Percentiles rank a stretch among this genome's conserved stretches.
phyloP scores from a whole-genome alignment of 2,329 filamentous ascomycete species.

The Phaeosphaeria sp. region DNA sequence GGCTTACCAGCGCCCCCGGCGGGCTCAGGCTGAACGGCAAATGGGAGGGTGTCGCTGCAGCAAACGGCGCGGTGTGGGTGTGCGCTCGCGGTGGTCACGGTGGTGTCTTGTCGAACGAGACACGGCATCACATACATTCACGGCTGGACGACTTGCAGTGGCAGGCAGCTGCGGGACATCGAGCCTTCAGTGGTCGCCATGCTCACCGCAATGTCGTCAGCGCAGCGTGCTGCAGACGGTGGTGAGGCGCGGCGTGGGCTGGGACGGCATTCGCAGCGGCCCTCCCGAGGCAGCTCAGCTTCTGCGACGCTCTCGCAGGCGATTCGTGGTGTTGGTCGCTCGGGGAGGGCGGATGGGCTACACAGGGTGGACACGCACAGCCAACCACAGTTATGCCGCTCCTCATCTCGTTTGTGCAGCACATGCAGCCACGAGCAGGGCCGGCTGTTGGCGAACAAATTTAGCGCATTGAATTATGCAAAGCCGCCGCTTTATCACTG shows the following conservation, averaged over 20 bases:
- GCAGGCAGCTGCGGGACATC: not conserved
- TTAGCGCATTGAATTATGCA: slow-evolving; percentile 48
- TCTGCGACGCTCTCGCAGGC: not conserved
- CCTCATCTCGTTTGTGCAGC: slow-evolving; percentile 44
- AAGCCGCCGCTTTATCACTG: slow-evolving; percentile 43
- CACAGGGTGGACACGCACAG: slow-evolving; percentile 26
- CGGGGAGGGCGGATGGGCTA: slow-evolving; percentile 28
- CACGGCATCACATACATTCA: slow-evolving; percentile 15
- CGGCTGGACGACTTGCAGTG: not conserved
- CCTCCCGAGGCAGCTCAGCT: slow-evolving; percentile 18
- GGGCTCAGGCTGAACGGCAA: slow-evolving; percentile 32
- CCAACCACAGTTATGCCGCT: slow-evolving; percentile 26
- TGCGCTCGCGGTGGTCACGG: not conserved
- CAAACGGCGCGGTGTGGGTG: slow-evolving; percentile 15
- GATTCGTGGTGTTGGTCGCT: slow-evolving; percentile 13
- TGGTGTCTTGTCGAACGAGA: slow-evolving; percentile 30
- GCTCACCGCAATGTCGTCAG: not conserved
- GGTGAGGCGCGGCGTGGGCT: not conserved
- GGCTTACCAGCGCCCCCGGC: slow-evolving; percentile 33
- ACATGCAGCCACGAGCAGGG: slow-evolving; percentile 38
- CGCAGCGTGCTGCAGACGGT: not conserved
- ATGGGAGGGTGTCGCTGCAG: slow-evolving; percentile 21
- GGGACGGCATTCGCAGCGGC: slow-evolving; percentile 4
- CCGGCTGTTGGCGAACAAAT: slow-evolving; percentile 40
- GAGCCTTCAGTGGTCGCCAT: not conserved